Conservation (phyloP, 371 early-diverging fungal species). For the Mortierella polycephala region DNA sequence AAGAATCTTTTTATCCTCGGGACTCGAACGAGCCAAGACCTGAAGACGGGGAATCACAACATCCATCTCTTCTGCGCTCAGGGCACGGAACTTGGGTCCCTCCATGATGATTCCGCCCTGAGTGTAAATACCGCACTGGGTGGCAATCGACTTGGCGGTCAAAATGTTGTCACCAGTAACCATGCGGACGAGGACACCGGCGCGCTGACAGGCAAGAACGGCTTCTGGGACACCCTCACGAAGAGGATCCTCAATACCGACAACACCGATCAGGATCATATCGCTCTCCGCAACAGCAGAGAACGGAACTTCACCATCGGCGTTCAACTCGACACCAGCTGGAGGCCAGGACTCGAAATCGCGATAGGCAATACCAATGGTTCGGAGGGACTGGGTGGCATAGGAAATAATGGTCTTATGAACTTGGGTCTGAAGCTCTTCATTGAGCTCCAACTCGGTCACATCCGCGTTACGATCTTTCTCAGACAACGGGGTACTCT, state of each 20-base stretch:
- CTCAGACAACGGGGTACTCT: constrained; percentile 14
- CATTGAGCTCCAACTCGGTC: constrained; percentile 61
- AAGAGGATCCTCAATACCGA: constrained; percentile 83
- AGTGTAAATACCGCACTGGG: constrained; percentile 74
- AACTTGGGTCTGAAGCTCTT: constrained; percentile 57
- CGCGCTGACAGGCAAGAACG: constrained; percentile 71
- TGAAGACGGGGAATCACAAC: constrained; percentile 68
- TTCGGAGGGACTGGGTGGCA: constrained; percentile 73
- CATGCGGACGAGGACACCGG: constrained; percentile 87
- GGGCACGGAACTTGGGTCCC: constrained; percentile 73
- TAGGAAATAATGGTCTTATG: constrained; percentile 70
- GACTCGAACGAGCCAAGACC: constrained; percentile 80
- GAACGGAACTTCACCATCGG: constrained; percentile 64
- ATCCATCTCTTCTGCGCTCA: constrained; percentile 62
- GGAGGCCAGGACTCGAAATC: constrained; percentile 73
- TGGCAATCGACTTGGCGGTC: constrained; percentile 81
- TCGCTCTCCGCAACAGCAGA: constrained; percentile 58
- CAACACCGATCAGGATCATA: constrained; percentile 67
- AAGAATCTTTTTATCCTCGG: constrained; percentile 80
- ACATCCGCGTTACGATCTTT: constrained; percentile 53
- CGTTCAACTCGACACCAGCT: constrained; percentile 54
- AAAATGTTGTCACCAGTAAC: constrained; percentile 85
- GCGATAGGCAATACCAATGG: constrained; percentile 75
- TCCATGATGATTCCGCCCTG: constrained; percentile 72
- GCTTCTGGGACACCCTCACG: constrained; percentile 76